Evolutionary conservation across 176 grass and related monocot species (phyloP).

Genomic region (Hyparrhenia diplandra): DNA sequence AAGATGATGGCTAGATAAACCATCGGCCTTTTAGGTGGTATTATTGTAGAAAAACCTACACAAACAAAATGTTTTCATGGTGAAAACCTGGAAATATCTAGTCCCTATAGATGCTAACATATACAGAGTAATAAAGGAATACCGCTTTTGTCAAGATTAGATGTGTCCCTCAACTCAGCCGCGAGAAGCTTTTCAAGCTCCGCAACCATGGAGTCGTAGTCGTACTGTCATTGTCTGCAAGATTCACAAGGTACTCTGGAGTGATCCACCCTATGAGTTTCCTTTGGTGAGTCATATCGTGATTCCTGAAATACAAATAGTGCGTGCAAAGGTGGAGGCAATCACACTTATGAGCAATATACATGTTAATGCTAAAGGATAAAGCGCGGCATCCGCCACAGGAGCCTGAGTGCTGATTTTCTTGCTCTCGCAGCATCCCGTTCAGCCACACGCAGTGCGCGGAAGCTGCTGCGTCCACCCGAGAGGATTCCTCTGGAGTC

Average conservation of each 20-base stretch:
- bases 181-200: conserved; percentile 91
- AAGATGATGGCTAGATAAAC: conserved; percentile 45
- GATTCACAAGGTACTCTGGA: conserved; percentile 67
- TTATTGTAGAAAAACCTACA: conserved; percentile 59
- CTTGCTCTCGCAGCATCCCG: conserved; percentile 61
- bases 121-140: conserved; percentile 10
- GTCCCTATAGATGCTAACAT: not conserved
- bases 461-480: conserved; percentile 76
- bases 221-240: conserved; percentile 80
- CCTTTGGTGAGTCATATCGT: conserved; percentile 89
- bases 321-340: not conserved
- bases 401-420: conserved; percentile 86
- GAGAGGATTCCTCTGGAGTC: conserved; percentile 79
- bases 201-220: conserved; percentile 81
- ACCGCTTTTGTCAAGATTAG: conserved; percentile 53
- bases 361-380: not conserved
- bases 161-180: conserved; percentile 68
- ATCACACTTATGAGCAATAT: not conserved
- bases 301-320: conserved; percentile 41
- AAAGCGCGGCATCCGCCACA: not conserved
- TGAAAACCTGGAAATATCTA: not conserved
- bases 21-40: conserved; percentile 51
- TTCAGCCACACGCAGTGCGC: conserved; percentile 43
- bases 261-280: conserved; percentile 77
- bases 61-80: conserved; percentile 14